Evolutionary conservation across 2,329 filamentous ascomycete species (phyloP).

Genomic region (Erysiphe pulchra): DNA sequence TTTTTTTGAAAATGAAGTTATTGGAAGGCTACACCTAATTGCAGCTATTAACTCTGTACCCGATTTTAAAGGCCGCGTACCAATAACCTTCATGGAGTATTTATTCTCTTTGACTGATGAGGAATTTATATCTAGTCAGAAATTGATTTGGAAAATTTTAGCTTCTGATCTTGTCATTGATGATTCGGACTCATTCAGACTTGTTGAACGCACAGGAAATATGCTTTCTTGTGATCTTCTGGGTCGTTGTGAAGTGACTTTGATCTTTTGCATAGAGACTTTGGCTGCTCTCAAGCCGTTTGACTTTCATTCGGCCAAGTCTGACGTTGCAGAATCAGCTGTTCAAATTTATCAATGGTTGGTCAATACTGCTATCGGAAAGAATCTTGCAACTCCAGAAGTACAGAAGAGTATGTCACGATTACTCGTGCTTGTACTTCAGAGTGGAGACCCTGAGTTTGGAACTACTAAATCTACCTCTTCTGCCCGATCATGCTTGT

Average conservation of each 20-base stretch:
- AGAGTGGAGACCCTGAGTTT: conserved; percentile 35
- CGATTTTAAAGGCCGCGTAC: conserved; percentile 19
- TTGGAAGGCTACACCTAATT: conserved; percentile 7
- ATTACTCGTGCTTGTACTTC: conserved; percentile 46
- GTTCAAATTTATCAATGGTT: conserved; percentile 62
- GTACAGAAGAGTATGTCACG: conserved; percentile 40
- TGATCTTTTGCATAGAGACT: conserved; percentile 39
- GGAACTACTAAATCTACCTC: conserved; percentile 17
- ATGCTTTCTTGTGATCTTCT: conserved; percentile 32
- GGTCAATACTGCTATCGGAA: conserved; percentile 37
- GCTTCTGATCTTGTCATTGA: conserved; percentile 25
- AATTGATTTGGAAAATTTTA: conserved; percentile 25
- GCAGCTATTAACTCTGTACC: conserved; percentile 4
- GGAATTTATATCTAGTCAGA: conserved; percentile 25
- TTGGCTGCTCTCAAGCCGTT: conserved; percentile 23
- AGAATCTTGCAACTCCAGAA: conserved; percentile 40
- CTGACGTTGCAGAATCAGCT: conserved; percentile 36
- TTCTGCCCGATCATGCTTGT: conserved; percentile 41
- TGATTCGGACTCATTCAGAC: conserved; percentile 19
- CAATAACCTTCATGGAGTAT: conserved; percentile 23
- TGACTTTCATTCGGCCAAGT: conserved; percentile 12
- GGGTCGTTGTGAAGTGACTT: conserved; percentile 47
- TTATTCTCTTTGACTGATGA: conserved; percentile 24
- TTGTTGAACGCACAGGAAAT: conserved; percentile 25
- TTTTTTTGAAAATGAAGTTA: conserved; percentile 8